Evolutionary conservation across 2,329 filamentous ascomycete species (phyloP).

Genomic region (Magnaporthiopsis rhizophila): DNA sequence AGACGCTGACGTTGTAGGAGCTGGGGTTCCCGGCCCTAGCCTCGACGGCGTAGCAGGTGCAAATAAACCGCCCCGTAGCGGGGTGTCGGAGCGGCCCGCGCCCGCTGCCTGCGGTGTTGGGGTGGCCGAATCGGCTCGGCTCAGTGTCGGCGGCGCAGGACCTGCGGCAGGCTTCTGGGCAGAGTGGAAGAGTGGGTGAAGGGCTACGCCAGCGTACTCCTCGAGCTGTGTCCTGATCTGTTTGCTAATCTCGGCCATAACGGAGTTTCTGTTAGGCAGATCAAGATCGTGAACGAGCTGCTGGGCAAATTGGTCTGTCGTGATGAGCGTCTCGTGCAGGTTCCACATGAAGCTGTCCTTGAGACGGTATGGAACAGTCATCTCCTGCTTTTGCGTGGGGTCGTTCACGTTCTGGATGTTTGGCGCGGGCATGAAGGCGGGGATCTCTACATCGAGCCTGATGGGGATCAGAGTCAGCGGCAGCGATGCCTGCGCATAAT

Average conservation of each 20-base stretch:
- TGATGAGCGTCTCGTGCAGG: conserved; percentile 85
- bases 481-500: conserved; percentile 60
- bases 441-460: conserved; percentile 89
- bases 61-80: conserved; percentile 35
- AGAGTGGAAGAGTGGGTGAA: conserved; percentile 84
- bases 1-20: neutral
- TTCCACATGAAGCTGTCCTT: conserved; percentile 99
- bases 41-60: neutral
- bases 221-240: conserved; percentile 94
- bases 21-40: conserved; percentile 9
- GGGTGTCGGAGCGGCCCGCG: conserved; percentile 48
- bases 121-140: conserved; percentile 14
- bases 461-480: conserved; percentile 91
- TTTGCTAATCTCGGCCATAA: conserved; percentile 76
- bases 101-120: conserved; percentile 15
- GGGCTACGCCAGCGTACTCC: conserved; percentile 88
- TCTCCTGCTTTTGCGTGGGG: conserved; percentile 63
- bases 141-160: neutral
- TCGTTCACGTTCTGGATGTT: conserved; percentile 61
- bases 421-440: conserved; percentile 61
- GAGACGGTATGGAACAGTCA: conserved; percentile 76
- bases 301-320: conserved; percentile 92
- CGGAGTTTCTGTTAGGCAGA: conserved; percentile 63
- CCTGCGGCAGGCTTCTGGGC: conserved; percentile 18
- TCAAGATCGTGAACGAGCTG: conserved; percentile 88